Evolutionary conservation across 306 rosid species (phyloP).

Genomic region (Fragaria ananassa): DNA sequence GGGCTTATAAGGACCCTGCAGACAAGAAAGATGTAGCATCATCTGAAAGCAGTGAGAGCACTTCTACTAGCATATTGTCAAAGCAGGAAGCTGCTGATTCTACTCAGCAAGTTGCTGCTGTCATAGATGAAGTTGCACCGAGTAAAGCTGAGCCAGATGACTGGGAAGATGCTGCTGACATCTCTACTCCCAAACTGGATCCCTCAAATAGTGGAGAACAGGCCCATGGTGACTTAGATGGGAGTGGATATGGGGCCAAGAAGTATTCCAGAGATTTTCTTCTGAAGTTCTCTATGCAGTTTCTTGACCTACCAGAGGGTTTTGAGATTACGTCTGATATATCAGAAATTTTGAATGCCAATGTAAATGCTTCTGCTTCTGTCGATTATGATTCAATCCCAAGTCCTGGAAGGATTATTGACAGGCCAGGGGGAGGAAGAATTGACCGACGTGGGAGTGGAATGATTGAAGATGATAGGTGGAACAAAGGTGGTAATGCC

Average conservation of each 20-base stretch:
- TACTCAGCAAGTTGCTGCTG: conserved; percentile 32
- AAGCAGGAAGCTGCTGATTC: conserved; percentile 42
- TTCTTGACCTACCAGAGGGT: conserved; percentile 56
- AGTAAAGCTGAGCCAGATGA: conserved; percentile 75
- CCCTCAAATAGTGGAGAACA: conserved; percentile 36
- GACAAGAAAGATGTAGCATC: conserved; percentile 63
- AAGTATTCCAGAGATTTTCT: conserved; percentile 91
- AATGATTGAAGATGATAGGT: conserved; percentile 63
- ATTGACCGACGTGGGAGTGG: conserved; percentile 73
- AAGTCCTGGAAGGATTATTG: conserved; percentile 67
- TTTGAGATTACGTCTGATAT: conserved; percentile 53
- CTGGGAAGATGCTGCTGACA: conserved; percentile 97
- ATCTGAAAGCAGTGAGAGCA: conserved; percentile 46
- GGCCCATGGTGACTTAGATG: conserved; percentile 36
- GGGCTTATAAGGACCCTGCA: conserved; percentile 89
- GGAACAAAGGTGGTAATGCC: conserved; percentile 59
- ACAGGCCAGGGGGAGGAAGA: conserved; percentile 56
- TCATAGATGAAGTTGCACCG: conserved; percentile 33
- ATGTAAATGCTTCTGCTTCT: conserved; percentile 35
- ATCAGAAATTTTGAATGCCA: conserved; percentile 38
- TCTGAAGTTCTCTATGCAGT: conserved; percentile 63
- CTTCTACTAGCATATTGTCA: conserved; percentile 26
- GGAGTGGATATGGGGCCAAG: conserved; percentile 40
- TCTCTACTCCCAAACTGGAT: conserved; percentile 67
- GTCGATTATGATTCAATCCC: conserved; percentile 60